Base-by-base conservation (phyloP, 225 moss, liverwort and hornwort species). In the Pleurozium schreberi region DNA sequence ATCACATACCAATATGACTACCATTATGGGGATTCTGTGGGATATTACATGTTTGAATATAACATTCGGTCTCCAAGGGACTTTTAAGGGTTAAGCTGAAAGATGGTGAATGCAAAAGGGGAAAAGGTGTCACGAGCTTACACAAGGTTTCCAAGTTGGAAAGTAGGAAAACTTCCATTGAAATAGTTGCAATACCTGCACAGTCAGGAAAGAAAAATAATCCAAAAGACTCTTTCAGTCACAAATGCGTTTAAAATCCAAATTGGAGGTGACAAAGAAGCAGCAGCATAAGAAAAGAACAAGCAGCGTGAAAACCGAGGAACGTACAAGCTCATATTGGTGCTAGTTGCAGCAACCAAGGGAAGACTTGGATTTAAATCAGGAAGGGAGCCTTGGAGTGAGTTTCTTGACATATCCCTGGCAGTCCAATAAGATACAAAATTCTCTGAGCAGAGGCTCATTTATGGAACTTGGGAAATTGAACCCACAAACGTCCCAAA, bases 161-260 rank as follows among this genome's bases (percentile, higher is more conserved):
- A 91, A 38, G 75, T 66, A 77, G 94, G 94, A 57, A 67, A 94
- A 81, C 93, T 94, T 73, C 94, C 94, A 86, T 94, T 92, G 84
- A 94, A 94, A 84, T 89, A 94, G 75, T 94, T 94, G 89, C 94
- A 94, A 61, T 90, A 91, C 58, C 94, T 94, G 94, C 79, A 89
- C 81, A 85, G 60, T n/a, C n/a, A n/a, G n/a, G n/a, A n/a, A n/a
- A n/a, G 52, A 86, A 58, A 61, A 23, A 77, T 61, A 75, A 59
- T 34, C n/a, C 64, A 89, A 71, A n/a, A 21, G 4, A 19, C 21
- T n/a, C 20, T 38, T 55, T 77, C n/a, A n/a, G n/a, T n/a, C 40
- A 27, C 11, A 58, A 58, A 28, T 40, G 1, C 40, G 28, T 59
- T 40, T 12, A 28, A 59, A 55, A 40, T 40, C 40, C 59, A 80